Evolutionary conservation across 202 grass and related monocot genomes (phyloP), one percentile per base, ranked within the genome.

Genomic region (Panicum virgatum): DNA sequence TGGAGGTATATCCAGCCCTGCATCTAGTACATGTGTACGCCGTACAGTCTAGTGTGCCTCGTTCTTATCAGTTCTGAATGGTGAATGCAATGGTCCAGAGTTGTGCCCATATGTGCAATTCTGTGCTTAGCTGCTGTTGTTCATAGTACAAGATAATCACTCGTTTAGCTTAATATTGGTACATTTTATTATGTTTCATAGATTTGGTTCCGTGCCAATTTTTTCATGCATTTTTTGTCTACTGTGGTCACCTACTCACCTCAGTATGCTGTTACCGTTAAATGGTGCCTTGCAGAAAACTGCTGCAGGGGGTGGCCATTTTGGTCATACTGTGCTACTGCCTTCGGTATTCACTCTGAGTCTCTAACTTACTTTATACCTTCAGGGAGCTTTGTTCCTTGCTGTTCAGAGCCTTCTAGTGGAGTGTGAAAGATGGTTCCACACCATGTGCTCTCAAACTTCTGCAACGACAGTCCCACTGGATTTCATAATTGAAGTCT

Each of bases 361-460:
- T 50, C 81, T 4, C 56, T 26, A 23, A 66, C 23, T 58, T 27
- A 6, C 26, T 12, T 85, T 79, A 22, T 69, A 46, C 34, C 16
- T 81, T 56, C 82, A 97, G 94, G 91, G 91, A 82, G 89, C 89
- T 58, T 56, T 94, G 47, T 97, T 91, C 86, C 92, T 93, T 66
- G 86, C 84, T 67, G 94, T 91, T 9, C 91, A 97, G 72, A 78
- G 30, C 57, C 91, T 97, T 83, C 82, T 93, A 26, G 12, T 71
- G 76, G 87, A 90, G 25, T 91, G 91, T 64, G 79, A 97, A 79
- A 75, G 76, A 54, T 97, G 94, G 94, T 90, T 97, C 67, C 37
- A 48, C 45, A 54, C 47, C 62, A 80, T 80, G 48, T 1, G 2
- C 46, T 67, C 63, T 86, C 75, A 77, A 71, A 84, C 12, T 77